These are phyloP conservation scores for Tolypocladium capitatum DNA, from an alignment of 2,329 filamentous ascomycete species.

Conservation along the genomic window DNA sequence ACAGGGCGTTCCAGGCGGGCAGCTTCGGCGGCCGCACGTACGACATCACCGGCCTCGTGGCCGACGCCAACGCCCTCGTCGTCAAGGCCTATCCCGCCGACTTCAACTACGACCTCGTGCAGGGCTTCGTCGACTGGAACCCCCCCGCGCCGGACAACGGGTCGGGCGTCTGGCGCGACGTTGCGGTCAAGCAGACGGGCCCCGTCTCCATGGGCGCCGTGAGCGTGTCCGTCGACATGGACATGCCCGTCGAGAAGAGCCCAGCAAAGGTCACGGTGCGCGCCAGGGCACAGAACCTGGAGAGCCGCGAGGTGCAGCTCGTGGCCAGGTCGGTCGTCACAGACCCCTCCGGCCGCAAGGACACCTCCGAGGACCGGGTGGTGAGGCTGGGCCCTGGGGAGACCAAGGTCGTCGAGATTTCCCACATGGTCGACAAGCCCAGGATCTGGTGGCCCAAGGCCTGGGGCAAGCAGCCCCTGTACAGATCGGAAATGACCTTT, in stretches of 20 bases:
- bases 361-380: conserved; percentile 13
- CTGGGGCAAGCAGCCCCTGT: conserved; percentile 45
- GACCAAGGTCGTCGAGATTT: conserved; percentile 21
- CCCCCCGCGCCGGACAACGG: conserved; percentile 44
- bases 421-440: conserved; percentile 25
- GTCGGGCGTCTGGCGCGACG: conserved; percentile 48
- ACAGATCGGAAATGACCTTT: conserved; percentile 20
- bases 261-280: conserved; percentile 24
- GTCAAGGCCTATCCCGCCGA: conserved; percentile 43
- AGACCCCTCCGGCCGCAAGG: conserved; percentile 16
- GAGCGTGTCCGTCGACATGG: conserved; percentile 30
- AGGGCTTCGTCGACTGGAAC: conserved; percentile 21
- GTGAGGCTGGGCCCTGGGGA: conserved; percentile 24
- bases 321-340: conserved; percentile 19
- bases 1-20: conserved; percentile 35
- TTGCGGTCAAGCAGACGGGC: conserved; percentile 42
- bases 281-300: conserved; percentile 25
- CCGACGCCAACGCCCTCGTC: conserved; percentile 34
- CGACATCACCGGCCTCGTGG: conserved; percentile 34
- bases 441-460: conserved; percentile 48
- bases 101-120: conserved; percentile 43
- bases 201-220: conserved; percentile 30
- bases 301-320: conserved; percentile 24
- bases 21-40: conserved; percentile 42
- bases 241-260: conserved; percentile 5